Evolutionary conservation across 306 rosid species (phyloP), one percentile per base, ranked within the genome.

Genomic region (Sindora glabra): DNA sequence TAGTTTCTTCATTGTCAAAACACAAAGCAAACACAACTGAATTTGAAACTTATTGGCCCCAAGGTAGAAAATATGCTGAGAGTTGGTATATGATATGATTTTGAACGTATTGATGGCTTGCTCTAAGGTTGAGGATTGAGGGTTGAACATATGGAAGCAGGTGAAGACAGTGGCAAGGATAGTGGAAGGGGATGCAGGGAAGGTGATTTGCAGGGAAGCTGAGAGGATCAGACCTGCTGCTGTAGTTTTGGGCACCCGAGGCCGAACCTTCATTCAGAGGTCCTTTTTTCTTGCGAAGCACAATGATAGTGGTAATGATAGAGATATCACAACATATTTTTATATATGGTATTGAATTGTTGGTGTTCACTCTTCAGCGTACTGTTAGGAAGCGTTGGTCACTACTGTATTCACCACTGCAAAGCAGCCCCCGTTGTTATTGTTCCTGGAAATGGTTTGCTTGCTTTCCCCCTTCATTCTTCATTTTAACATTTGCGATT

Each of bases 311-410:
- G n/a, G n/a, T n/a, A n/a, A n/a, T n/a, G n/a, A n/a, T n/a, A n/a
- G n/a, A n/a, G n/a, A n/a, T n/a, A 8, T 16, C n/a, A 2, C 26
- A 3, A 0, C 46, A 18, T 4, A 2, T 54, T 48, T 74, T 50
- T 23, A 13, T 34, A 41, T 54, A 48, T 10, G 48, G 11, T 14
- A 8, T 22, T 45, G 42, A 6, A 36, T 64, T 59, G 5, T 14
- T 63, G 59, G 66, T 32, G 19, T 67, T n/a, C n/a, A n/a, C n/a
- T 56, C n/a, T 51, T 62, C 86, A 91, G 97, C 50, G 92, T 87
- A 16, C 54, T 91, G 22, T 87, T 85, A 9, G 97, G 97, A 62
- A 91, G 97, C 52, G 96, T 87, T 73, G 80, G 92, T 18, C 92
- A 83, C 72, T 65, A 87, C 53, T 86, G 90, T 74, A 71, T 81